Percentiles rank a stretch among this genome's conserved stretches.
Conservation (phyloP, 352 stramenopile genomes). For the Pseudoperonospora humuli region DNA sequence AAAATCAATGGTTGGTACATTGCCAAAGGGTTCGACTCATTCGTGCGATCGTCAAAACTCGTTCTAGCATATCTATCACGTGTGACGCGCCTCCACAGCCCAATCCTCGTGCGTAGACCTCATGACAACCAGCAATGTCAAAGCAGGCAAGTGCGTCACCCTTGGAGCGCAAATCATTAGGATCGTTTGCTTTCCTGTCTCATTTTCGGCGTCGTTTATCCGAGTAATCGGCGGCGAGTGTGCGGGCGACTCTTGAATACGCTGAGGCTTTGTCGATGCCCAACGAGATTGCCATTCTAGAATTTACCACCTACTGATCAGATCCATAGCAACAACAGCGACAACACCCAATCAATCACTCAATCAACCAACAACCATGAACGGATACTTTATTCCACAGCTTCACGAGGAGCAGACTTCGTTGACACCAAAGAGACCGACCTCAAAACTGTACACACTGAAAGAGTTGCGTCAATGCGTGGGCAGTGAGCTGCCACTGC, state of each 20-base stretch:
- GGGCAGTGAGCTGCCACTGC: slow-evolving; percentile 38
- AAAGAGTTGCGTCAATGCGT: slow-evolving; percentile 36
- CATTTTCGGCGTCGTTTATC: too few relatives aligned
- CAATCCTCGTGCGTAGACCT: background rate
- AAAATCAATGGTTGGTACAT: background rate
- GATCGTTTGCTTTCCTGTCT: slow-evolving; percentile 16
- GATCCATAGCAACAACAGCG: slow-evolving; percentile 1
- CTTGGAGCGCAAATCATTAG: slow-evolving; percentile 8
- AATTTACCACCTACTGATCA: slow-evolving; percentile 20
- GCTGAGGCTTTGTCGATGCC: background rate
- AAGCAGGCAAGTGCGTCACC: slow-evolving; percentile 11
- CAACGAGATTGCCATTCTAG: slow-evolving; percentile 8
- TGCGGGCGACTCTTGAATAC: slow-evolving; percentile 3
- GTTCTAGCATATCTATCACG: background rate
- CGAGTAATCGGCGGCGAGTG: too few relatives aligned
- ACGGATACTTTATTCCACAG: slow-evolving; percentile 17
- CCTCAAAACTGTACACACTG: slow-evolving; percentile 36
- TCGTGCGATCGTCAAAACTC: slow-evolving; percentile 18
- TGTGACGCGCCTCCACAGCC: slow-evolving; percentile 8
- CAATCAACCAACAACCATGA: slow-evolving; percentile 12
- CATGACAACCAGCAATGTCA: slow-evolving; percentile 2
- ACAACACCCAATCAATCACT: background rate
- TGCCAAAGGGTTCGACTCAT: slow-evolving; percentile 4
- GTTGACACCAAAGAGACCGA: slow-evolving; percentile 14
- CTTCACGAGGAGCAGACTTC: slow-evolving; percentile 10